These are phyloP conservation scores for Penicillium ochrochloron DNA, from an alignment of 495 filamentous ascomycete genomes.

Conservation along the genomic window DNA sequence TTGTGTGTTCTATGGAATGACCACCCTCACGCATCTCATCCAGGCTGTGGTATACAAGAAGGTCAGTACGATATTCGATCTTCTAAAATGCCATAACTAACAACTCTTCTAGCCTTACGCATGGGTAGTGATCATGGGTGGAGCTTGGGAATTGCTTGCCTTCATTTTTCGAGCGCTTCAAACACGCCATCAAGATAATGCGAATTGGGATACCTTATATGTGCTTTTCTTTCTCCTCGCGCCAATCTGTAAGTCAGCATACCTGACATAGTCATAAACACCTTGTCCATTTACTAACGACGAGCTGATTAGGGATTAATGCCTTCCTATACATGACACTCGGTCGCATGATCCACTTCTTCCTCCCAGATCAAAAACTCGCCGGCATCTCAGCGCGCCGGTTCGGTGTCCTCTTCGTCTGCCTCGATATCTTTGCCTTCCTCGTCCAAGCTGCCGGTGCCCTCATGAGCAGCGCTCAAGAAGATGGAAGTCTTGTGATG, in stretches of 20 bases:
- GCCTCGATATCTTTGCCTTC: conserved; percentile 65
- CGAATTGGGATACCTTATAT: conserved; percentile 14
- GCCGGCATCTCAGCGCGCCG: conserved; percentile 45
- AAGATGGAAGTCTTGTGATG: conserved; percentile 27
- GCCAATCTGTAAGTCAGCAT: conserved; percentile 27
- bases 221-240: conserved; percentile 37
- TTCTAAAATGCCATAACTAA: background rate
- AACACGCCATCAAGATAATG: conserved; percentile 28
- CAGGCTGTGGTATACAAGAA: conserved; percentile 40
- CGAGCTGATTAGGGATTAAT: conserved; percentile 46
- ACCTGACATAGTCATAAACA: background rate
- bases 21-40: conserved; percentile 34
- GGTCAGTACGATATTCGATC: conserved; percentile 16
- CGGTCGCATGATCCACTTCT: conserved; percentile 63
- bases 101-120: conserved; percentile 43
- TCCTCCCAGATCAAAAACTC: conserved; percentile 39
- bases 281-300: background rate
- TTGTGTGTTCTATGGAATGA: conserved; percentile 40
- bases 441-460: conserved; percentile 64
- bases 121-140: conserved; percentile 59
- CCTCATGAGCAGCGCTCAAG: conserved; percentile 23
- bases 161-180: conserved; percentile 44
- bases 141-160: conserved; percentile 49
- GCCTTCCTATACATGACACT: conserved; percentile 73
- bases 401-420: conserved; percentile 58